Evolutionary conservation across 495 filamentous ascomycete species (phyloP), one percentile per base, ranked within the genome.

Genomic region (Cercophora sp.): DNA sequence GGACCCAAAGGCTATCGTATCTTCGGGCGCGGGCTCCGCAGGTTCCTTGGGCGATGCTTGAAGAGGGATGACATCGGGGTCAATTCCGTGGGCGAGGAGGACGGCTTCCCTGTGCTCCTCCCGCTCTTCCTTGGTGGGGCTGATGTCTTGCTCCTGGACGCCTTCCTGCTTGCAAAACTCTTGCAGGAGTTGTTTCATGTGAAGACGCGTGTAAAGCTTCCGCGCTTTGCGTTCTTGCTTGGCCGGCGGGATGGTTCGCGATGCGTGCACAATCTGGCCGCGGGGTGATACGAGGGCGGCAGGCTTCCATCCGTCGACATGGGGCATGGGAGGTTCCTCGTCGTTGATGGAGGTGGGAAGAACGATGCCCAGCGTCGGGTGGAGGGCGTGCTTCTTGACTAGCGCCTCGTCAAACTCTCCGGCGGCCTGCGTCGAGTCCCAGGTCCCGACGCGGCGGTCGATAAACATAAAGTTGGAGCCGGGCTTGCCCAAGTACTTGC

Each of bases 351-450:
- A 76, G 9, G 35, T 56, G 2, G 68, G 64, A 24, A 77, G 39
- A 41, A 68, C 61, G 25, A 78, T 42, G 29, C 75, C 75, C 24
- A 69, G 65, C 13, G 58, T 64, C 0, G 74, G 74, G 36, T 78
- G 75, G 8, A 78, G 50, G 11, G 51, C 58, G 56, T 75, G 62
- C 55, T 72, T 75, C 48, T 64, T 68, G 8, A 77, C 54, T 15
- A 72, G 48, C 1, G 59, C 62, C 18, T 67, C 53, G 55, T 77
- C 72, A n/a, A 78, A 55, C 15, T 72, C 69, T 16, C 64, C 65
- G 10, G 58, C 65, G 27, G 65, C 67, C 18, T 67, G 58, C 19
- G 71, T 72, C 22, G 60, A 65, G 47, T 78, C 74, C 60, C 72
- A 76, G 32, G 59, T 66, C 37, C 59, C 66, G 36, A 66, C 60